Percentiles rank a stretch among this genome's conserved stretches.
These are phyloP conservation scores for Meripilus lineatus DNA, from an alignment of 1,284 basidiomycete genomes.

Conservation along the genomic window DNA sequence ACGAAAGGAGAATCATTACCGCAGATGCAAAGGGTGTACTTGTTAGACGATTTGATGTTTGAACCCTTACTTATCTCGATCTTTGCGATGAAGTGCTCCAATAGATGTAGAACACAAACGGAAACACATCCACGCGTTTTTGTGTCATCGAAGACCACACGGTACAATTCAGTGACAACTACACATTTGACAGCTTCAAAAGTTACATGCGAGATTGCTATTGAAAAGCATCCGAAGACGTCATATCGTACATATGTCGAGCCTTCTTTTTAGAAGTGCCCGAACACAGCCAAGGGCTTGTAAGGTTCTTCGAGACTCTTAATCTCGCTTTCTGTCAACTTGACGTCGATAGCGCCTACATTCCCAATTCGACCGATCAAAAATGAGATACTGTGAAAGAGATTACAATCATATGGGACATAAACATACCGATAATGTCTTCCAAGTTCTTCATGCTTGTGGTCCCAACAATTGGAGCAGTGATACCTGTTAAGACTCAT, in stretches of 20 bases:
- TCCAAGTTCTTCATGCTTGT: constrained; percentile 45
- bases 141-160: too few relatives aligned
- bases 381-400: too few relatives aligned
- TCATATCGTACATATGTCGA: too few relatives aligned
- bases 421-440: constrained; percentile 36
- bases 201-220: too few relatives aligned
- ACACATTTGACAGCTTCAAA: too few relatives aligned
- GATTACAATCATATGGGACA: too few relatives aligned
- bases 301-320: constrained; percentile 41
- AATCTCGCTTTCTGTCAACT: constrained; percentile 40
- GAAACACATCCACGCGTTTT: too few relatives aligned
- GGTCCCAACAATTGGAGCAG: constrained; percentile 51
- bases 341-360: constrained; percentile 30
- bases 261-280: constrained; percentile 1
- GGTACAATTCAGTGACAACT: too few relatives aligned
- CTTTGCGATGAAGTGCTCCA: too few relatives aligned
- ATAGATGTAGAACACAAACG: too few relatives aligned
- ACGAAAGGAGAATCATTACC: constrained; percentile 67
- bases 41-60: constrained; percentile 67
- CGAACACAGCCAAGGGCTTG: not conserved
- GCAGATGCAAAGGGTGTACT: constrained; percentile 46
- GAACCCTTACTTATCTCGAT: constrained; percentile 15
- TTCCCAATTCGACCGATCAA: too few relatives aligned
- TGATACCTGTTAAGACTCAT: constrained; percentile 31
- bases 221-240: too few relatives aligned